Percentiles rank a stretch among this genome's conserved stretches.
Evolutionary conservation across 1,284 basidiomycete genomes (phyloP).

Genomic region (Rhodofomes roseus): DNA sequence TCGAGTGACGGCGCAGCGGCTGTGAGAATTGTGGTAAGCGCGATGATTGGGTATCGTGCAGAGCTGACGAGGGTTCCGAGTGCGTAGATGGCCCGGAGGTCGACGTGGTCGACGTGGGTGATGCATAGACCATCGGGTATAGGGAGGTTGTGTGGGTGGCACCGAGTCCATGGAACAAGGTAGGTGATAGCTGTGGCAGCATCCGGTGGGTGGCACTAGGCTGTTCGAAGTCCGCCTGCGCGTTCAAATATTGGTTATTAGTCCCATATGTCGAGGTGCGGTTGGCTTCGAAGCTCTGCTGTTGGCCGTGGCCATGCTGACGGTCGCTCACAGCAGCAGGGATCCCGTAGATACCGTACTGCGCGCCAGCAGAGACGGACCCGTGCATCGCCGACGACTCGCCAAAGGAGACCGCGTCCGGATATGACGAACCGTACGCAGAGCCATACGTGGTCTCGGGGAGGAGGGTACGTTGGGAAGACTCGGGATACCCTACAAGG

Average conservation of each 20-base stretch:
- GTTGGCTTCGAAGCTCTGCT: conserved; percentile 2
- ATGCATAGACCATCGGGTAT: conserved; percentile 8
- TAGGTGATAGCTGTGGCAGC: conserved; percentile 1
- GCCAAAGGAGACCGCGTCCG: conserved; percentile 11
- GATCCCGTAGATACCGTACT: conserved; percentile 1
- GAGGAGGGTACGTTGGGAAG: conserved; percentile 32
- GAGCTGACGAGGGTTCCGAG: conserved; percentile 9
- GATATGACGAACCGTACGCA: conserved; percentile 22
- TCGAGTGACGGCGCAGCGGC: conserved; percentile 19
- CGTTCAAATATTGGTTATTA: conserved; percentile 7
- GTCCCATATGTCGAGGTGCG: conserved; percentile 2
- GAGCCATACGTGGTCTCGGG: conserved; percentile 23
- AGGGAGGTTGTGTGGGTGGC: conserved; percentile 9
- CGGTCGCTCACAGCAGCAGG: conserved; percentile 1
- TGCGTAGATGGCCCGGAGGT: conserved; percentile 7
- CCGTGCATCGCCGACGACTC: neutral
- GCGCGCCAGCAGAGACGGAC: neutral
- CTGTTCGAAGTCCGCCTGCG: conserved; percentile 8
- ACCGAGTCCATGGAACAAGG: conserved; percentile 4
- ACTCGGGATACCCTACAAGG: conserved; percentile 31
- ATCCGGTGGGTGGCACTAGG: conserved; percentile 2
- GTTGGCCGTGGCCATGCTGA: conserved; percentile 11
- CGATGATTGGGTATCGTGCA: conserved; percentile 19
- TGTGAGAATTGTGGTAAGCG: conserved; percentile 14
- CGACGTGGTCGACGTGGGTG: conserved; percentile 8